Conservation (phyloP, 2,329 filamentous ascomycete genomes). For the Lecanicillium sp. region DNA sequence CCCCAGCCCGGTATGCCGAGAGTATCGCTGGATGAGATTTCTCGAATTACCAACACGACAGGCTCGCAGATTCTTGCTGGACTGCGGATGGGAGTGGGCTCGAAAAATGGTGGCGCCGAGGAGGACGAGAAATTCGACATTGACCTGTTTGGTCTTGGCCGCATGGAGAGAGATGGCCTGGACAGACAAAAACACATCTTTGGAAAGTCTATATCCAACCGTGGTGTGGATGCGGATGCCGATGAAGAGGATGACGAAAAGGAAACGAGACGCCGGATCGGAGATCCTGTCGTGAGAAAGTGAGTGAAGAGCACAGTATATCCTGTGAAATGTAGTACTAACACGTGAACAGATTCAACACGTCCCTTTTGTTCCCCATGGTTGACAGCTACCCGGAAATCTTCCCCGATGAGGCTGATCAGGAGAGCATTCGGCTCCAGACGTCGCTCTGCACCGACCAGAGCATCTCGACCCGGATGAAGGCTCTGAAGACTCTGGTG, state of each 20-base stretch:
- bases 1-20: constrained; percentile 32
- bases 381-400: constrained; percentile 80
- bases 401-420: constrained; percentile 43
- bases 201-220: constrained; percentile 12
- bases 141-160: constrained; percentile 24
- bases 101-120: constrained; percentile 24
- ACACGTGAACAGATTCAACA: constrained; percentile 34
- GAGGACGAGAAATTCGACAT: constrained; percentile 25
- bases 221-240: constrained; percentile 12
- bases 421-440: constrained; percentile 35
- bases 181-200: constrained; percentile 13
- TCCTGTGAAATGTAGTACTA: neutral
- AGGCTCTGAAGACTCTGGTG: constrained; percentile 58
- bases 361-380: constrained; percentile 62
- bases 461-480: constrained; percentile 62
- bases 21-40: constrained; percentile 55
- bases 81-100: constrained; percentile 58
- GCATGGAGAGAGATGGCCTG: constrained; percentile 7
- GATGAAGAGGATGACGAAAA: constrained; percentile 10
- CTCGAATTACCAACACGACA: constrained; percentile 62
- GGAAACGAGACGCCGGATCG: constrained; percentile 12
- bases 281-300: constrained; percentile 14
- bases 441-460: constrained; percentile 69
- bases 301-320: constrained; percentile 5
- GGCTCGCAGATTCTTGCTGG: constrained; percentile 77